Evolutionary conservation across 257 asterid genomes (phyloP).

Genomic region (Solanum clarkiae): DNA sequence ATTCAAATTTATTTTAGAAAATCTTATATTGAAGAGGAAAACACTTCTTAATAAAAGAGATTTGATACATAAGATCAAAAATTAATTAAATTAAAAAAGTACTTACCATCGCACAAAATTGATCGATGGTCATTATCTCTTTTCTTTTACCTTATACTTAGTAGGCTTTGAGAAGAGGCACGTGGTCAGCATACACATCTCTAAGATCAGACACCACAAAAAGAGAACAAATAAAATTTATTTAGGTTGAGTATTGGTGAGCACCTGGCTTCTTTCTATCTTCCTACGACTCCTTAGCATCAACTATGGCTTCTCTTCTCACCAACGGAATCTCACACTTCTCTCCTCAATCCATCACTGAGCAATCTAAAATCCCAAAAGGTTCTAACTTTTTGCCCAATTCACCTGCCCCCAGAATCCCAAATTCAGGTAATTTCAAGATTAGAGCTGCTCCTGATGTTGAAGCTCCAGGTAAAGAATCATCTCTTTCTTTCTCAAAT

Average conservation of each 20-base stretch:
- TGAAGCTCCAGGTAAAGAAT: constrained; percentile 44
- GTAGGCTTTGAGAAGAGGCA: constrained; percentile 5
- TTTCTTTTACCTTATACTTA: not conserved
- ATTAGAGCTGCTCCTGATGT: constrained; percentile 49
- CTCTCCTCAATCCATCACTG: constrained; percentile 37
- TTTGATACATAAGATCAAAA: too few relatives aligned
- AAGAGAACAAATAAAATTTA: not conserved
- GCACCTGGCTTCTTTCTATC: not conserved
- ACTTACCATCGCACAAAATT: too few relatives aligned
- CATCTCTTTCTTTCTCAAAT: constrained; percentile 14
- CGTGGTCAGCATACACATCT: constrained; percentile 36
- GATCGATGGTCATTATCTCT: not conserved
- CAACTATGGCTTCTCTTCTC: constrained; percentile 61
- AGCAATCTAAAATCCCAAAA: constrained; percentile 13
- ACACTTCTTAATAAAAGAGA: too few relatives aligned
- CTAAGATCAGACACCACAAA: constrained; percentile 13
- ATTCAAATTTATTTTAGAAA: too few relatives aligned
- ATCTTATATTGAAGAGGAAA: too few relatives aligned
- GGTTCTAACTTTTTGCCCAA: constrained; percentile 7
- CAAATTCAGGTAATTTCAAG: constrained; percentile 33
- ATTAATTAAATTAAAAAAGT: too few relatives aligned
- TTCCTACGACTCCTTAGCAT: not conserved
- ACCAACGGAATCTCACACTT: constrained; percentile 52
- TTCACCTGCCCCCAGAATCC: constrained; percentile 19
- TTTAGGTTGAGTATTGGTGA: not conserved